phyloP scores from a whole-genome alignment of 164 flowering plant genomes.

The Cinnamomum micranthum region DNA sequence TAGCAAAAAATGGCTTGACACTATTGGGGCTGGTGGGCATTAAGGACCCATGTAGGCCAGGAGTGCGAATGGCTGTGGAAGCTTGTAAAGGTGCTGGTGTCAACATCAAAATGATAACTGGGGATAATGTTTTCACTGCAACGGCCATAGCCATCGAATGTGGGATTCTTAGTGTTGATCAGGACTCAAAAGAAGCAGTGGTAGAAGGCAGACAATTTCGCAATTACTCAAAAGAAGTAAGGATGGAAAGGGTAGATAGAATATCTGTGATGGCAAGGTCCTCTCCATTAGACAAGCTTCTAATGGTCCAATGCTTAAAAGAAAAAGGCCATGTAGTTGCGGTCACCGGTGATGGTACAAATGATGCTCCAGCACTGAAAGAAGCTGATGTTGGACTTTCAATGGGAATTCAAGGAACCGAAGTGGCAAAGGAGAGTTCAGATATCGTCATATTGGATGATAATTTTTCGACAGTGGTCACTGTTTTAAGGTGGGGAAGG shows the following conservation, averaged over 20 bases:
- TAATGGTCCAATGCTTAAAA: conserved; percentile 56
- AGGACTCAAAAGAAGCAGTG: conserved; percentile 24
- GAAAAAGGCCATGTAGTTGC: conserved; percentile 67
- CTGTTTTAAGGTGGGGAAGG: conserved; percentile 52
- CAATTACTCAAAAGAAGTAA: conserved; percentile 34
- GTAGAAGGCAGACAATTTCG: conserved; percentile 51
- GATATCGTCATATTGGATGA: conserved; percentile 62
- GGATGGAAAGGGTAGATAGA: conserved; percentile 39
- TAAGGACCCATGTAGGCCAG: conserved; percentile 59
- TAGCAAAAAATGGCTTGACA: conserved; percentile 31
- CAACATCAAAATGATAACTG: conserved; percentile 57
- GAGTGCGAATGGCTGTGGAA: conserved; percentile 45
- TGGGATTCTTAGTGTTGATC: conserved; percentile 35
- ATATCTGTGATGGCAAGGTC: conserved; percentile 71
- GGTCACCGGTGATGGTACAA: conserved; percentile 62
- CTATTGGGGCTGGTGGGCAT: conserved; percentile 50
- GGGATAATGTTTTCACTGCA: conserved; percentile 61
- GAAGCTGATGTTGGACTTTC: conserved; percentile 63
- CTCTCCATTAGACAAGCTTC: conserved; percentile 59
- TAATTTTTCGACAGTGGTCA: conserved; percentile 48
- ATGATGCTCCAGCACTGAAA: conserved; percentile 58
- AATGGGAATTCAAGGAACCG: conserved; percentile 66
- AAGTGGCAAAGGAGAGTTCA: conserved; percentile 68
- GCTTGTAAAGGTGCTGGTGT: conserved; percentile 51
- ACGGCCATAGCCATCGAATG: conserved; percentile 60